Evolutionary conservation across 2,329 filamentous ascomycete species (phyloP).

Genomic region (Atkinsonella hypoxylon): DNA sequence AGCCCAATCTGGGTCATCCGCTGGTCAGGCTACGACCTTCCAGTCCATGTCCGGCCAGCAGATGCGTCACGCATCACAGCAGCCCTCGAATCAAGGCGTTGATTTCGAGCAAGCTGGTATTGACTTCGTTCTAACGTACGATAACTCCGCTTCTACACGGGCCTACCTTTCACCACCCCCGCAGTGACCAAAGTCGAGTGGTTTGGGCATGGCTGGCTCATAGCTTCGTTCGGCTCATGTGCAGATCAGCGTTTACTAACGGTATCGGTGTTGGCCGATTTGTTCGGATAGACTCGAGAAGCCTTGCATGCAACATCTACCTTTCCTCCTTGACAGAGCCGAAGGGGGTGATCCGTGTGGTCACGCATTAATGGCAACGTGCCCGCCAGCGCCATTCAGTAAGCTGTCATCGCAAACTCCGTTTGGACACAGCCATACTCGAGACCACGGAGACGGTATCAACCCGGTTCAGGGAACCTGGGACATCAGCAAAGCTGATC

Average conservation of each 20-base stretch:
- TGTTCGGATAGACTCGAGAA: conserved; percentile 63
- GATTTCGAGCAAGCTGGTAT: conserved; percentile 77
- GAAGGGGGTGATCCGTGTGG: conserved; percentile 60
- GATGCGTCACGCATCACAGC: conserved; percentile 16
- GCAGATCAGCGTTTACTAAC: conserved; percentile 27
- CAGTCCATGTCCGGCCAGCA: conserved; percentile 21
- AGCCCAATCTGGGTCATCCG: conserved; percentile 29
- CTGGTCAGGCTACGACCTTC: conserved; percentile 16
- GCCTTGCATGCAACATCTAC: conserved; percentile 85
- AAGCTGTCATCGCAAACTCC: conserved; percentile 38
- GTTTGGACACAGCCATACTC: conserved; percentile 35
- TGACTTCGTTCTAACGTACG: conserved; percentile 87
- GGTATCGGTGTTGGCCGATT: conserved; percentile 23
- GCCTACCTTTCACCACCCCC: conserved; percentile 55
- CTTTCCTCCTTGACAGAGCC: conserved; percentile 56
- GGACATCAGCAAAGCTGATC: conserved; percentile 62
- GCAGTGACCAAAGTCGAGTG: conserved; percentile 25
- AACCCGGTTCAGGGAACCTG: conserved; percentile 58
- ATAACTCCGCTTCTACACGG: conserved; percentile 41
- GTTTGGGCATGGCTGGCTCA: conserved; percentile 2
- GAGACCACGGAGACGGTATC: conserved; percentile 14
- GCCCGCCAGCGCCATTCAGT: conserved; percentile 56
- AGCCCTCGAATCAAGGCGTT: conserved; percentile 28
- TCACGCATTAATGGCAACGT: conserved; percentile 87
- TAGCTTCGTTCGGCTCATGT: conserved; percentile 8